Base-by-base conservation (phyloP, 768 basidiomycete species). In the Suillus hirtellus region DNA sequence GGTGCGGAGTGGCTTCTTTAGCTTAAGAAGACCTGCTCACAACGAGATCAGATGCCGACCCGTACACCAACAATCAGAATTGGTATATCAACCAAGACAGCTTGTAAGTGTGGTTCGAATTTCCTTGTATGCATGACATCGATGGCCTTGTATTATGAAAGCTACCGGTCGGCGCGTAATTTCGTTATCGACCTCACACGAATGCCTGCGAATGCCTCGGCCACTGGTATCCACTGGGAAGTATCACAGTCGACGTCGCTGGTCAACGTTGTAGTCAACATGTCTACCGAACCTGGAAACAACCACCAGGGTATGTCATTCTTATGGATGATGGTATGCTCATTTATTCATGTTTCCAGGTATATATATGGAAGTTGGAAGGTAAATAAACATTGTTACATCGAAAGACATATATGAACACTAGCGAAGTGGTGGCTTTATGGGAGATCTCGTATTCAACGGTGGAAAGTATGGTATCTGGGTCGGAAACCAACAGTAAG, bases 191-290 rank as follows among this genome's bases (percentile, higher is more conserved):
- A 91, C 70, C 66, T 77, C 19, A 72, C 72, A 14, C 68, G 67
- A 38, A 81, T 87, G 46, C 83, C 88, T 24, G 76, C 86, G 4
- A 66, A 72, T 19, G 76, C 76, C 7, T 69, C 69, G 60, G 88
- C 84, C 43, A 89, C 85, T 21, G 89, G 87, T 27, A 76, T 92
- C 34, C 90, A 92, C 66, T 92, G 90, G 90, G 89, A 92, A 74
- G 86, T 91, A 17, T 82, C 90, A 2, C 90, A 92, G 72, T 84
- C 87, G 2, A 91, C 89, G 0, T 88, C 87, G 0, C 76, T 92
- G 62, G 79, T 86, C 65, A 90, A 92, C 69, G 82, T 92, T 53
- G 80, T 84, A 12, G 80, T 91, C 56, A 71, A 87, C 52, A 87
- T 90, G 88, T 88, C 86, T 21, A 81, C 82, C 10, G 83, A 80